These are phyloP conservation scores for Ceratocystiopsis minuta DNA, from an alignment of 2,329 filamentous ascomycete genomes.

Conservation along the genomic window DNA sequence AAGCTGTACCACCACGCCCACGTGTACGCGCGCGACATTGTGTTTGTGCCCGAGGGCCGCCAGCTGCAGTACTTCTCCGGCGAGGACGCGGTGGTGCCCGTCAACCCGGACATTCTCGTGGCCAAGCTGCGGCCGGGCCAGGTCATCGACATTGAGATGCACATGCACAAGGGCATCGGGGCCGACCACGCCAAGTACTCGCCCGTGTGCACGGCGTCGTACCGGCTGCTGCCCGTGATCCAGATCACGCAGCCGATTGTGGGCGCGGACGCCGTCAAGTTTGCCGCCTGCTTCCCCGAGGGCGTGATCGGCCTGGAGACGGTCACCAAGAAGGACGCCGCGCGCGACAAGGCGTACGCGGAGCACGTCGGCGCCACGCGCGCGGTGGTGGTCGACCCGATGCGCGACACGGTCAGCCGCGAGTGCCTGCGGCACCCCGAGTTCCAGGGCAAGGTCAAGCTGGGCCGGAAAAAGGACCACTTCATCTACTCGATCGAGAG, in stretches of 20 bases:
- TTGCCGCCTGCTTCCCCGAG: slow-evolving; percentile 70
- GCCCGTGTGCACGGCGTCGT: slow-evolving; percentile 84
- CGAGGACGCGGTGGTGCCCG: slow-evolving; percentile 49
- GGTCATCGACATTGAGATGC: slow-evolving; percentile 68
- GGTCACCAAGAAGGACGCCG: slow-evolving; percentile 49
- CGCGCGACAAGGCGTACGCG: slow-evolving; percentile 46
- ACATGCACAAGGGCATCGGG: slow-evolving; percentile 88
- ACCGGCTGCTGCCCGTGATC: slow-evolving; percentile 79
- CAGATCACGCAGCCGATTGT: slow-evolving; percentile 68
- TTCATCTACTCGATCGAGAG: slow-evolving; percentile 97
- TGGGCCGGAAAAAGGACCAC: slow-evolving; percentile 79
- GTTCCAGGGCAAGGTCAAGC: slow-evolving; percentile 88
- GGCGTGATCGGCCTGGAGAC: slow-evolving; percentile 72
- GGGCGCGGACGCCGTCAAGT: slow-evolving; percentile 74
- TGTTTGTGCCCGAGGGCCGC: slow-evolving; percentile 57
- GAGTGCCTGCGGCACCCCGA: slow-evolving; percentile 84
- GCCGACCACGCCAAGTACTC: slow-evolving; percentile 95
- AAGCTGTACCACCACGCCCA: slow-evolving; percentile 77
- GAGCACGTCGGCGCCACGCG: slow-evolving; percentile 64
- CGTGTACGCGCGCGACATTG: slow-evolving; percentile 62
- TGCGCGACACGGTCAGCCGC: slow-evolving; percentile 88
- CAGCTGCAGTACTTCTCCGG: slow-evolving; percentile 54
- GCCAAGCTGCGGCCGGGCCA: slow-evolving; percentile 88
- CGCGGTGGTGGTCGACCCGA: slow-evolving; percentile 72
- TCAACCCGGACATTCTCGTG: slow-evolving; percentile 84